A percentile compares a stretch with the other conserved stretches of the same genome.
phyloP scores from a whole-genome alignment of 2,329 filamentous ascomycete genomes.

The Fusarium redolens region DNA sequence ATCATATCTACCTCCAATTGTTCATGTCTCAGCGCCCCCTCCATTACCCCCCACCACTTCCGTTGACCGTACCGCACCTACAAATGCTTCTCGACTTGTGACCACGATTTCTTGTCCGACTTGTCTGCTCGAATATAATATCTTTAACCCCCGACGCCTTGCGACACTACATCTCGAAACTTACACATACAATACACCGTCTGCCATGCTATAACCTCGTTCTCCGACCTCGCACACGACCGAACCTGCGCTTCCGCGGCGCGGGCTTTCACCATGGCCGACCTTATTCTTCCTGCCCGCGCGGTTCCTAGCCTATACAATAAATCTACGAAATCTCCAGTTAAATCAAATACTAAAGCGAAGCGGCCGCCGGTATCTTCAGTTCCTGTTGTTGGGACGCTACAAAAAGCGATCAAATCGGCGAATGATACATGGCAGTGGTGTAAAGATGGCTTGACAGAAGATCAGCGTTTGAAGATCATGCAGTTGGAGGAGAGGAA shows the following conservation, averaged over 20 bases:
- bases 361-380: slow-evolving; percentile 32
- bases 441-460: slow-evolving; percentile 64
- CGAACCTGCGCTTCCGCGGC: slow-evolving; percentile 17
- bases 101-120: slow-evolving; percentile 22
- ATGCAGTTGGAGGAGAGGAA: slow-evolving; percentile 66
- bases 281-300: slow-evolving; percentile 44
- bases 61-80: slow-evolving; percentile 25
- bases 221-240: slow-evolving; percentile 9
- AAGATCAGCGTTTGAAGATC: slow-evolving; percentile 60
- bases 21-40: slow-evolving; percentile 25
- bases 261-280: slow-evolving; percentile 40
- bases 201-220: slow-evolving; percentile 32
- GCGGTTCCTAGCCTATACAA: slow-evolving; percentile 36
- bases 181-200: not conserved
- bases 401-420: slow-evolving; percentile 51
- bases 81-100: slow-evolving; percentile 22
- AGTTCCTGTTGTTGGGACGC: slow-evolving; percentile 37
- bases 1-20: not conserved
- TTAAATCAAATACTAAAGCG: slow-evolving; percentile 42
- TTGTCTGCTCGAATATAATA: slow-evolving; percentile 6
- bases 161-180: not conserved
- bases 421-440: slow-evolving; percentile 58
- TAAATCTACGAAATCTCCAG: slow-evolving; percentile 24
- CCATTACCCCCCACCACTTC: slow-evolving; percentile 31
- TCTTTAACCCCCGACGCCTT: not conserved